Conservation (phyloP, 139 green algal genomes). For the Closterium sp. region DNA sequence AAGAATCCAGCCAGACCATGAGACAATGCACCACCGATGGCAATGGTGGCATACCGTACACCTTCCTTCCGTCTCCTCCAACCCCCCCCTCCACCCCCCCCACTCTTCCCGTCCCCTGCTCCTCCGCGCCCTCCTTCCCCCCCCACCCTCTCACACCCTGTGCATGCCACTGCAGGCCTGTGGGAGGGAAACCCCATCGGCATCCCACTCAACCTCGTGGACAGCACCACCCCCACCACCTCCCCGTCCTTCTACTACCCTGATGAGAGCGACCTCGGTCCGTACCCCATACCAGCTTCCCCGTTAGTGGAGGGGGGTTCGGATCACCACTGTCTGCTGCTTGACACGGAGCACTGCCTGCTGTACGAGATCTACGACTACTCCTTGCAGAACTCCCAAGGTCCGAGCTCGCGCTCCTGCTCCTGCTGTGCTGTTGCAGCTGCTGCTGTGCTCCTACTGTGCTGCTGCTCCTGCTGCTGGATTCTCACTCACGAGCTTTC, state of each 20-base stretch:
- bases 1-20: too few relatives aligned
- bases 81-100: too few relatives aligned
- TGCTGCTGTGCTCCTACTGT: neutral
- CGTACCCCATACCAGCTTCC: neutral
- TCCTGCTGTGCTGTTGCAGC: neutral
- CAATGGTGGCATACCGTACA: too few relatives aligned
- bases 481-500: too few relatives aligned
- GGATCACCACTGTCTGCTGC: conserved; percentile 49
- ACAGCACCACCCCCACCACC: neutral
- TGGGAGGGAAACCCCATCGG: neutral
- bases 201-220: conserved; percentile 6
- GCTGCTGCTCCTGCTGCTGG: neutral
- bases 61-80: too few relatives aligned
- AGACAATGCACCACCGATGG: too few relatives aligned
- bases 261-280: neutral
- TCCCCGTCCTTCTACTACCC: neutral
- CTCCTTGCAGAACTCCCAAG: neutral
- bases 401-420: neutral
- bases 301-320: neutral
- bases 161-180: neutral
- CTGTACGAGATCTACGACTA: conserved; percentile 43
- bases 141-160: neutral
- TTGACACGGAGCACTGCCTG: conserved; percentile 48
- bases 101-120: neutral
- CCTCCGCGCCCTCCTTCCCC: neutral